phyloP scores from a whole-genome alignment of 352 stramenopile genomes.

The Globisporangium camurandrum region DNA sequence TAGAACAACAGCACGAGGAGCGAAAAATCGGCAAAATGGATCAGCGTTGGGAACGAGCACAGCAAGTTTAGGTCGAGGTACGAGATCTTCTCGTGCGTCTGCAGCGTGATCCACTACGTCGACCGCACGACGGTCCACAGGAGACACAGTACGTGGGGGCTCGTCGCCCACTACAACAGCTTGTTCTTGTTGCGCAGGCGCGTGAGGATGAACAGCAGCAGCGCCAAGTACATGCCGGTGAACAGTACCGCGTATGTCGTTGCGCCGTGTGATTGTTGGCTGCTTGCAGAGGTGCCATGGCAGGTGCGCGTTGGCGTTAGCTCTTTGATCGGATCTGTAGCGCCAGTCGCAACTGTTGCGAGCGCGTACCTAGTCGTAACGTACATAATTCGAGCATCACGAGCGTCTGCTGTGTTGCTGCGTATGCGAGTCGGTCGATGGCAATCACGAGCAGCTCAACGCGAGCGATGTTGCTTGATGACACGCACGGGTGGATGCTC shows the following conservation, averaged over 20 bases:
- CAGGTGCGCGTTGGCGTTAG: too few species aligned
- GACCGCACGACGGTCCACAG: slow-evolving; percentile 77
- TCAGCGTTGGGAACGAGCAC: slow-evolving; percentile 80
- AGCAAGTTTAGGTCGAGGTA: slow-evolving; percentile 82
- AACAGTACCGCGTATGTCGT: slow-evolving; percentile 74
- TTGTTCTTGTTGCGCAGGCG: slow-evolving; percentile 80
- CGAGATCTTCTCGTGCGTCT: slow-evolving; percentile 59
- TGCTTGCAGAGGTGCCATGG: too few species aligned
- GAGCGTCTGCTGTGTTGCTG: too few species aligned
- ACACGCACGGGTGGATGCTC: too few species aligned
- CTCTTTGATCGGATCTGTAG: too few species aligned
- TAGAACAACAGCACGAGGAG: slow-evolving; percentile 85
- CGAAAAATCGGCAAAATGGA: slow-evolving; percentile 87
- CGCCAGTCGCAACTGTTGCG: too few species aligned
- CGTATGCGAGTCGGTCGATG: too few species aligned
- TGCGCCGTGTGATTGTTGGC: slow-evolving; percentile 22
- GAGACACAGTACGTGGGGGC: slow-evolving; percentile 72
- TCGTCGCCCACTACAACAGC: slow-evolving; percentile 73
- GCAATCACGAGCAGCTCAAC: too few species aligned
- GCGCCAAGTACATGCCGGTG: slow-evolving; percentile 60
- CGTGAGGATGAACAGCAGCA: slow-evolving; percentile 69
- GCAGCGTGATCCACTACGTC: slow-evolving; percentile 80
- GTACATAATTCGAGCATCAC: too few species aligned
- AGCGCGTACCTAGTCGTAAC: too few species aligned
- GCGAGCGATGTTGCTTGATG: too few species aligned